Evolutionary conservation across 495 filamentous ascomycete genomes (phyloP), one percentile per base, ranked within the genome.

Genomic region (Lophiostoma macrostomum): DNA sequence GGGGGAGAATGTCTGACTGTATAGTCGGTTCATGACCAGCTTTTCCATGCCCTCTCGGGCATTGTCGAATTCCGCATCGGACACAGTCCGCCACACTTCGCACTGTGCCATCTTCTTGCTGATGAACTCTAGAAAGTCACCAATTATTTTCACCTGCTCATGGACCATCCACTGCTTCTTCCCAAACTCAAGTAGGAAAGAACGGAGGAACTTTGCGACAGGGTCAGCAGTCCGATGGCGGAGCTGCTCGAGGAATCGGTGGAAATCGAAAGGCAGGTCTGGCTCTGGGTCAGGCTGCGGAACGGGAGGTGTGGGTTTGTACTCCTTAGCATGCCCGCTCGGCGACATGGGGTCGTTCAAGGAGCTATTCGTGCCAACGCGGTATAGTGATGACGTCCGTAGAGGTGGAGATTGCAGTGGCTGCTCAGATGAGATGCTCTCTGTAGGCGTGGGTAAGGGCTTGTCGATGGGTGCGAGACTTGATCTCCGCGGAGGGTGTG

Each of bases 151-250:
- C 57, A 96, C 91, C 68, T 99, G 93, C 69, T 99, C 93, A 64
- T 97, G 93, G 6, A 95, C 93, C 91, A 95, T 94, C 93, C 93
- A 99, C 69, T 96, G 94, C 60, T 89, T 88, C 71, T 99, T 99
- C 10, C 85, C 88, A 71, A 99, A 99, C 67, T 97, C 93, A 29
- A 80, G 77, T 11, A 99, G 74, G 65, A 99, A 99, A 5, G 91
- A 96, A 37, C 91, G 85, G 16, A 99, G 79, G 66, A 95, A 99
- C 58, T 88, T 87, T 11, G 93, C 94, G 1, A 99, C 91, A 4
- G 93, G 94, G 61, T 99, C 93, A 14, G 93, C 94, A 19, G 91
- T 95, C 40, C 91, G 85, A 69, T 97, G 91, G 44, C 93, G 83
- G 23, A 99, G 75, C 65, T 99, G 93, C 63, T 95, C 91, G 45